These are phyloP conservation scores for Exidia glandulosa DNA, from an alignment of 768 basidiomycete species.

Conservation along the genomic window DNA sequence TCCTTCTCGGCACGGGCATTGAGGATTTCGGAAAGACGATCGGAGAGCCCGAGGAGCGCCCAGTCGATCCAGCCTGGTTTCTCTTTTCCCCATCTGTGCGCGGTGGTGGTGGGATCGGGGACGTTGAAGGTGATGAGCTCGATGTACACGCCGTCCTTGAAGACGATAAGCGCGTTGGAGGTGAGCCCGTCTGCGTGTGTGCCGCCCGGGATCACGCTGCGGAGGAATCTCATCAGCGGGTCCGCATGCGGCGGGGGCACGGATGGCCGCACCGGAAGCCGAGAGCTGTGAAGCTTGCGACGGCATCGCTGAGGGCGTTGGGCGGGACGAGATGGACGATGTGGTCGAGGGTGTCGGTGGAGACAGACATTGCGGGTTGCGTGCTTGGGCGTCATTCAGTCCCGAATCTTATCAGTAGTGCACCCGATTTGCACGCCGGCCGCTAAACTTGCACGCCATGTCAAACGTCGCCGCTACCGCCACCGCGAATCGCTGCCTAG, in stretches of 20 bases:
- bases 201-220: conserved; percentile 56
- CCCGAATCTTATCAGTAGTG: no score
- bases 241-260: not conserved
- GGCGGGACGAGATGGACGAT: conserved; percentile 64
- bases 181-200: conserved; percentile 53
- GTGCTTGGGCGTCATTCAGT: not conserved
- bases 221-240: not conserved
- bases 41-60: conserved; percentile 41
- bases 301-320: conserved; percentile 37
- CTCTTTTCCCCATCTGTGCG: conserved; percentile 43
- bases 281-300: conserved; percentile 41
- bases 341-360: conserved; percentile 46
- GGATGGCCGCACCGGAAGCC: conserved; percentile 48
- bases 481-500: no score
- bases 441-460: no score
- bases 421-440: no score
- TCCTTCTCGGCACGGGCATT: conserved; percentile 38
- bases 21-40: conserved; percentile 36
- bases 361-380: not conserved
- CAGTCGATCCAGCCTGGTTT: conserved; percentile 58
- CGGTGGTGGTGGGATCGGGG: conserved; percentile 32
- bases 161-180: conserved; percentile 52
- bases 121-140: conserved; percentile 61
- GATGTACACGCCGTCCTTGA: conserved; percentile 50
- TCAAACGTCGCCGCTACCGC: no score